Evolutionary conservation across 2,329 filamentous ascomycete species (phyloP).

Genomic region (Penicillium italicum): DNA sequence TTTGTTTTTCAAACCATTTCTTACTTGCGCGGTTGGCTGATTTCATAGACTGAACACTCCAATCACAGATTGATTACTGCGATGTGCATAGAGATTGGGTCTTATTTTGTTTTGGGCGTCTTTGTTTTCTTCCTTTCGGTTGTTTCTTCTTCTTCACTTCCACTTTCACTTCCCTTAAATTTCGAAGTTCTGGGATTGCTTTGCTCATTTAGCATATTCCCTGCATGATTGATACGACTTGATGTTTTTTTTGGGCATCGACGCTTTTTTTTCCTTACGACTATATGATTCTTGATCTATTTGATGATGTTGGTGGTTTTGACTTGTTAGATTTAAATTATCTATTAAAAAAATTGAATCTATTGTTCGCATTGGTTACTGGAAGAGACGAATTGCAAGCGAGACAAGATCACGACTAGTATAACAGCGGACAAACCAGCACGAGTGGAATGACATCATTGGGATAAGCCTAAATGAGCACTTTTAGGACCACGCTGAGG

Average conservation of each 20-base stretch:
- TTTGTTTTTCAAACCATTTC: slow-evolving; percentile 10
- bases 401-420: neutral
- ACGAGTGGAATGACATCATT: neutral
- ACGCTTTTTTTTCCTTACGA: neutral
- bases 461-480: neutral
- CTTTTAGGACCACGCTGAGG: too few species aligned
- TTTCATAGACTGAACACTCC: slow-evolving; percentile 20
- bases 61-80: slow-evolving; percentile 7
- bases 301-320: neutral
- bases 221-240: slow-evolving; percentile 19
- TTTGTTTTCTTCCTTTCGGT: neutral
- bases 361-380: neutral
- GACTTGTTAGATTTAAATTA: neutral
- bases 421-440: neutral
- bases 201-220: slow-evolving; percentile 5
- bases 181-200: neutral
- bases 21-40: slow-evolving; percentile 8
- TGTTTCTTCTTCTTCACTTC: neutral
- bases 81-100: slow-evolving; percentile 21
- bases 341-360: slow-evolving; percentile 1
- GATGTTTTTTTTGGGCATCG: slow-evolving; percentile 4
- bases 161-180: neutral
- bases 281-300: slow-evolving; percentile 6
- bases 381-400: neutral
- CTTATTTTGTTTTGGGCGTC: neutral